Base-by-base conservation (phyloP, 164 flowering plant species). In the Kingdonia uniflora region DNA sequence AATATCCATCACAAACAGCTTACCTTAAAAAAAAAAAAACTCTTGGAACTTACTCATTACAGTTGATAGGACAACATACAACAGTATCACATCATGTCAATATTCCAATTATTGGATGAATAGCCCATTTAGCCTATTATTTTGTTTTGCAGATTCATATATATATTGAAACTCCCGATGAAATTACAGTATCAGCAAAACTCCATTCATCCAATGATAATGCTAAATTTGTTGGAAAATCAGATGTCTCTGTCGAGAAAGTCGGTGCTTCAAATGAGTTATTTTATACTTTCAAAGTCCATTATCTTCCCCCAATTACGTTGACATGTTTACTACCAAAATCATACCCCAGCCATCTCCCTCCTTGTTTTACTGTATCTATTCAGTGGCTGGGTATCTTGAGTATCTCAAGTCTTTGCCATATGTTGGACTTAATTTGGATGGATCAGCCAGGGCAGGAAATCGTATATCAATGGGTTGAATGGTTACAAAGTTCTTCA, bases 401-500 rank as follows among this genome's bases (percentile, higher is more conserved):
- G 40, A 76, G 69, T 45, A 78, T 85, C 54, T 78, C 82, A 35
- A 53, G 40, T 63, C 77, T 91, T 42, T 91, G 97, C 65, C 54
- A 60, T 40, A 67, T 70, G 79, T 70, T 87, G 51, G 97, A 91
- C 69, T 66, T 80, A 6, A 67, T 83, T 26, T 87, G 95, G 92
- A 65, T 19, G 22, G 82, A 82, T 12, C 81, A 77, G 56, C 67
- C 64, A 19, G 79, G 77, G 19, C 81, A 77, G 44, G 85, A 80
- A 51, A 74, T 80, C 52, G 47, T 87, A 57, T 91, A 85, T 68
- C 78, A 69, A 43, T 91, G 97, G 95, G 82, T 68, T 45, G 90
- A 91, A 51, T 87, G 97, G 92, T 65, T 91, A 52, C 80, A 76
- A 0, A 47, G 54, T 61, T 85, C 78, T 46, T 73, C 90, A 12